Evolutionary conservation across 2,329 filamentous ascomycete species (phyloP).

Genomic region (Hortaea sp.): DNA sequence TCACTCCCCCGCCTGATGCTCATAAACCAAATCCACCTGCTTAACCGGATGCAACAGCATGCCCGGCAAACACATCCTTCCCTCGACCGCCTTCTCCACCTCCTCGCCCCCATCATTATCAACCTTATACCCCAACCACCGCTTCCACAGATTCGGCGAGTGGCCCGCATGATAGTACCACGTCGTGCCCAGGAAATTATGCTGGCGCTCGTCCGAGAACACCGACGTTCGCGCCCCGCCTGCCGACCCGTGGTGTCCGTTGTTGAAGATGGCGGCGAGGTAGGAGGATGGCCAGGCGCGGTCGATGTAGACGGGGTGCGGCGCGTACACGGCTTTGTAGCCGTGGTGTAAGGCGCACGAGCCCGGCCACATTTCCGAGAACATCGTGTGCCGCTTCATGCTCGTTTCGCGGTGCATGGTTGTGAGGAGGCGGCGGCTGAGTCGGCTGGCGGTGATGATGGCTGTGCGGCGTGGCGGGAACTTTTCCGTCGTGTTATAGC

Average conservation of each 20-base stretch:
- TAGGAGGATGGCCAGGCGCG: conserved; percentile 46
- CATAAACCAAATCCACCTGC: conserved; percentile 38
- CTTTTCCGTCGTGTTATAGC: conserved; percentile 47
- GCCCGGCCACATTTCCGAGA: conserved; percentile 69
- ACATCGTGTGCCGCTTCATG: conserved; percentile 60
- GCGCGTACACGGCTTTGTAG: conserved; percentile 62
- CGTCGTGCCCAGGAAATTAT: conserved; percentile 43
- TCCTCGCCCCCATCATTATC: conserved; percentile 40
- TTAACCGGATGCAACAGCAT: conserved; percentile 43
- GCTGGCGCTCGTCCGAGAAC: conserved; percentile 42
- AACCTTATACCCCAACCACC: conserved; percentile 47
- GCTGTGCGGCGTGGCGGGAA: conserved; percentile 58
- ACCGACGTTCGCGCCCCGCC: conserved; percentile 40
- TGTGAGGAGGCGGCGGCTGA: conserved; percentile 55
- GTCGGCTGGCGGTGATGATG: conserved; percentile 61
- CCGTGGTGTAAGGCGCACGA: conserved; percentile 64
- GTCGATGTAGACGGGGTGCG: conserved; percentile 48
- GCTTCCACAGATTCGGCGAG: conserved; percentile 44
- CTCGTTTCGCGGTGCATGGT: conserved; percentile 70
- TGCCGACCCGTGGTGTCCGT: conserved; percentile 41
- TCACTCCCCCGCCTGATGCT: conserved; percentile 21
- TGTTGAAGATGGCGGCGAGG: conserved; percentile 46
- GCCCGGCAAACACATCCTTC: conserved; percentile 39
- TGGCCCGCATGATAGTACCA: conserved; percentile 47
- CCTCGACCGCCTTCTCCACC: conserved; percentile 34